Evolutionary conservation across 1,139 yeast species (phyloP).

Genomic region (Debaryomyces sp.): DNA sequence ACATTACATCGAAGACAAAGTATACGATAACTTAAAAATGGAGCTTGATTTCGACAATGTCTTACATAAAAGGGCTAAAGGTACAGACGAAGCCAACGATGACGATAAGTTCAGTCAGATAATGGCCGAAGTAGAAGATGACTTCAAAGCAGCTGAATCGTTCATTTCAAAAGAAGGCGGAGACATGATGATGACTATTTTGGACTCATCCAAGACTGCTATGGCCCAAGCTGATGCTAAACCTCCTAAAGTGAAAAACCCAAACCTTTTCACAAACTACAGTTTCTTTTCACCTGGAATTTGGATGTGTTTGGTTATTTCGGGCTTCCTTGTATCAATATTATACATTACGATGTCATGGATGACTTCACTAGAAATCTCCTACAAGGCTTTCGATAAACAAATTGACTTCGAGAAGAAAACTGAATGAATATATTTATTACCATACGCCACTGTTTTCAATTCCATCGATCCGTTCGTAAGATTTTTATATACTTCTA

Average conservation of each 20-base stretch:
- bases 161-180: constrained; percentile 32
- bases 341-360: constrained; percentile 60
- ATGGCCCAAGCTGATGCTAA: constrained; percentile 5
- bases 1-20: constrained; percentile 24
- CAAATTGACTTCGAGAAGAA: constrained; percentile 66
- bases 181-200: constrained; percentile 24
- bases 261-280: constrained; percentile 40
- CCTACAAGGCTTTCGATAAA: constrained; percentile 74
- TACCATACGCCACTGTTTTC: not conserved
- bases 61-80: constrained; percentile 14
- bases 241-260: constrained; percentile 12
- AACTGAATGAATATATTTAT: constrained; percentile 41
- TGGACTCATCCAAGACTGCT: constrained; percentile 16
- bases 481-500: not conserved
- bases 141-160: constrained; percentile 36
- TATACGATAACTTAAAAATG: constrained; percentile 22
- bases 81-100: constrained; percentile 10
- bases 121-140: constrained; percentile 36
- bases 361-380: constrained; percentile 62
- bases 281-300: constrained; percentile 58
- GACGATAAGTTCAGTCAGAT: constrained; percentile 20
- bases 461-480: not conserved
- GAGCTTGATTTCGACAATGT: constrained; percentile 18
- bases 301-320: constrained; percentile 65
- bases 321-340: constrained; percentile 53